Evolutionary conservation across 495 filamentous ascomycete genomes (phyloP).

Genomic region (Xylaria nigripes): DNA sequence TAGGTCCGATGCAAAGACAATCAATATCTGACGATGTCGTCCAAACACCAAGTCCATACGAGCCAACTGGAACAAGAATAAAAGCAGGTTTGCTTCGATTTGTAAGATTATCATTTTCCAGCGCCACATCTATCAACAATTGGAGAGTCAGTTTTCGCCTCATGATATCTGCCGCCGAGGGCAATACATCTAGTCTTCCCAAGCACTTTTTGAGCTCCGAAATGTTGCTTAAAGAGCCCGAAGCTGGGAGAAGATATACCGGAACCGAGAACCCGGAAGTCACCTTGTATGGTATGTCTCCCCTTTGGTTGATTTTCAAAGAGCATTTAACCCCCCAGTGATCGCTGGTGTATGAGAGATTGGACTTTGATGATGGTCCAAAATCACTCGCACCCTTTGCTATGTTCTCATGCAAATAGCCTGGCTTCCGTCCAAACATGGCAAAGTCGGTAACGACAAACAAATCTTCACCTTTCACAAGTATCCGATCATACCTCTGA

Average conservation of each 20-base stretch:
- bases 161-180: constrained; percentile 33
- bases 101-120: constrained; percentile 4
- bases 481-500: constrained; percentile 51
- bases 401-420: constrained; percentile 11
- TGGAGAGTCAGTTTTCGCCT: constrained; percentile 34
- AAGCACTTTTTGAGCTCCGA: constrained; percentile 24
- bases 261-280: constrained; percentile 16
- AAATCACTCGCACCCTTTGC: constrained; percentile 10
- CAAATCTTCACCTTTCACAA: constrained; percentile 33
- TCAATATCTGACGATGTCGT: constrained; percentile 48
- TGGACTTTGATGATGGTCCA: not conserved
- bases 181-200: constrained; percentile 27
- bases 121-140: constrained; percentile 36
- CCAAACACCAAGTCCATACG: constrained; percentile 52
- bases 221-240: constrained; percentile 11
- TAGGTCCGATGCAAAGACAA: constrained; percentile 49
- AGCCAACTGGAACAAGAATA: constrained; percentile 49
- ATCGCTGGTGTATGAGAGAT: constrained; percentile 40
- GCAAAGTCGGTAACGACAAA: constrained; percentile 34
- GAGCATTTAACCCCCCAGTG: constrained; percentile 48
- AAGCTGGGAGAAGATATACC: constrained; percentile 19
- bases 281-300: constrained; percentile 12
- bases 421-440: constrained; percentile 36
- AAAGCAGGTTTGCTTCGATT: constrained; percentile 28
- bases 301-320: constrained; percentile 21